Percentiles rank a stretch among this genome's conserved stretches.
Evolutionary conservation across 805 yeast species (phyloP).

Genomic region (Maudiozyma bulderi): DNA sequence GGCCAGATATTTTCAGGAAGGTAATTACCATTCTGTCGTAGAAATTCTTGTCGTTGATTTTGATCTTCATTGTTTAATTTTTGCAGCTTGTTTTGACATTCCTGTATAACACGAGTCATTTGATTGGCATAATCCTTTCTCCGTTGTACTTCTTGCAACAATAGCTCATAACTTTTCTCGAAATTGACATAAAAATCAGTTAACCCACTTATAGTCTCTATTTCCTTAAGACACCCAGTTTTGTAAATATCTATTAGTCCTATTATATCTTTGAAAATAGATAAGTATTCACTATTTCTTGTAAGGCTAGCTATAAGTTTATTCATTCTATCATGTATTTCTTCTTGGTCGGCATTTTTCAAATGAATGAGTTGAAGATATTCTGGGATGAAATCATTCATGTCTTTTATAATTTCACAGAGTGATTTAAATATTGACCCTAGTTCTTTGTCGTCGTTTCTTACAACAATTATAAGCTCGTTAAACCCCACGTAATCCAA

Average conservation of each 20-base stretch:
- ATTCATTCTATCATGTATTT: slow-evolving; percentile 11
- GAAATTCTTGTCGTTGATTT: slow-evolving; percentile 34
- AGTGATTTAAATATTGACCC: slow-evolving; percentile 46
- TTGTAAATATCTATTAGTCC: slow-evolving; percentile 29
- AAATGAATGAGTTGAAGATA: slow-evolving; percentile 26
- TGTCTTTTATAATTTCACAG: slow-evolving; percentile 29
- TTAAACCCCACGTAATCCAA: slow-evolving; percentile 20
- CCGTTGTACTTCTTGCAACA: slow-evolving; percentile 45
- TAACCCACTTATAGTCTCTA: slow-evolving; percentile 28
- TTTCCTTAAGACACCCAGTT: slow-evolving; percentile 19
- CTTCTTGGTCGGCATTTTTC: slow-evolving; percentile 16
- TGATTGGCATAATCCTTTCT: slow-evolving; percentile 35
- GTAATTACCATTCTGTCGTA: slow-evolving; percentile 41
- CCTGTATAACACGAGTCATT: slow-evolving; percentile 33
- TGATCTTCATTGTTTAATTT: slow-evolving; percentile 37
- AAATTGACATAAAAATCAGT: slow-evolving; percentile 44
- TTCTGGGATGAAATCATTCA: slow-evolving; percentile 13
- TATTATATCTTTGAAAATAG: slow-evolving; percentile 24
- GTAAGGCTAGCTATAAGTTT: slow-evolving; percentile 17
- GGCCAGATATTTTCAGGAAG: slow-evolving; percentile 50
- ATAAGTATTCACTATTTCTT: slow-evolving; percentile 23
- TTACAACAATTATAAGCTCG: slow-evolving; percentile 39
- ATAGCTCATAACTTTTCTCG: slow-evolving; percentile 40
- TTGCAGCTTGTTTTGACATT: slow-evolving; percentile 34
- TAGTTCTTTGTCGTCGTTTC: slow-evolving; percentile 46